Evolutionary conservation across 768 basidiomycete species (phyloP).

Genomic region (Tylopilus felleus): DNA sequence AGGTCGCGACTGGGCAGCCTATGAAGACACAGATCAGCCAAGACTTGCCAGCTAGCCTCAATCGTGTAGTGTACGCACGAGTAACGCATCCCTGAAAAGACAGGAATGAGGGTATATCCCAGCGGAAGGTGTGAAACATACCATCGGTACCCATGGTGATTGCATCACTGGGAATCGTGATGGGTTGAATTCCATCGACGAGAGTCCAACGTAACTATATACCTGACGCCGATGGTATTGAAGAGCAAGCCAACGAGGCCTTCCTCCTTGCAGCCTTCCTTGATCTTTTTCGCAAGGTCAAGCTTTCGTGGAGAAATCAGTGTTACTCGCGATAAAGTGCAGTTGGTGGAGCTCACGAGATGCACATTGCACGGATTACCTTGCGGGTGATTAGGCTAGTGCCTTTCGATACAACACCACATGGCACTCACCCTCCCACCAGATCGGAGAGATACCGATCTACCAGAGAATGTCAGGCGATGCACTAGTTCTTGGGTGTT

Average conservation of each 20-base stretch:
- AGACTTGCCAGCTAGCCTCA: not conserved
- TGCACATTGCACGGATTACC: conserved; percentile 88
- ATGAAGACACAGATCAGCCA: conserved; percentile 1
- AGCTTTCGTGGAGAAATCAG: conserved; percentile 44
- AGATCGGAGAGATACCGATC: conserved; percentile 86
- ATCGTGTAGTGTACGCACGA: conserved; percentile 50
- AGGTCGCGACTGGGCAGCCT: conserved; percentile 85
- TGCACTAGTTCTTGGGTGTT: not conserved
- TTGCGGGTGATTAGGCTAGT: conserved; percentile 24
- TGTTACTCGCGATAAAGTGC: not conserved
- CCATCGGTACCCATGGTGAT: conserved; percentile 91
- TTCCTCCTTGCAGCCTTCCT: conserved; percentile 78
- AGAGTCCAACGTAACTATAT: conserved; percentile 9
- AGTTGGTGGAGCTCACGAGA: conserved; percentile 46
- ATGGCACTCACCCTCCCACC: conserved; percentile 83
- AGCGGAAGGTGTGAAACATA: conserved; percentile 30
- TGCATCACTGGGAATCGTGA: conserved; percentile 53
- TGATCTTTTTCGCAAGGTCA: conserved; percentile 74
- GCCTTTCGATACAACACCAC: not conserved
- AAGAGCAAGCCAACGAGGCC: conserved; percentile 80
- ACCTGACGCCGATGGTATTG: conserved; percentile 86
- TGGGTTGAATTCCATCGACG: not conserved
- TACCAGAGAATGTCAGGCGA: conserved; percentile 29
- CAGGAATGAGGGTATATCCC: not conserved
- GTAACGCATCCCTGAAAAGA: conserved; percentile 71